Base-by-base conservation (phyloP, 768 basidiomycete genomes). In the Suillus americanus region DNA sequence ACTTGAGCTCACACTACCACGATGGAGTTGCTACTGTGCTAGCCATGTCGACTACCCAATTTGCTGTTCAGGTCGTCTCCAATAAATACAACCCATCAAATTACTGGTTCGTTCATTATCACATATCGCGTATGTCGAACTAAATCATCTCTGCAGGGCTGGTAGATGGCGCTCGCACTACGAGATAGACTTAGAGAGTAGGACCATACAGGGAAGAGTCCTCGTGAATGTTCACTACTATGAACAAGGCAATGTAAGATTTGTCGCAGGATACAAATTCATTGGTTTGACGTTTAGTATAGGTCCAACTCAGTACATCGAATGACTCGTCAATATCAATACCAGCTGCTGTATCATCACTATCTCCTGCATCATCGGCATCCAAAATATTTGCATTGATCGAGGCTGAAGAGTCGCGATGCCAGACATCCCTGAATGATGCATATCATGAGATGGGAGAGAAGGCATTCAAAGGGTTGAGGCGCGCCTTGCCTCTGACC, bases 121-220 rank as follows among this genome's bases (percentile, higher is more conserved):
- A 9, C 14, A 10, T 28, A n/a, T 57, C 50, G 23, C 38, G 20
- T 35, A 25, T 60, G 7, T 12, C 5, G 28, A n/a, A 60, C 55
- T 35, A n/a, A 38, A 18, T 25, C 50, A 38, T 30, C 48, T 64
- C 38, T 66, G 2, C 61, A 97, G 96, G 95, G 91, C 95, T 35
- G 97, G 97, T 40, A 83, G 95, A 73, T 99, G 97, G 97, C 86
- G 96, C 45, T 95, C 95, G 7, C 84, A 89, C 68, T 99, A 97
- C 74, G 74, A 79, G 10, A 80, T 97, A 57, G 87, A 97, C 73
- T 75, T 92, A 45, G 83, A 81, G 20, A 80, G 84, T 46, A 84
- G 85, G 61, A 82, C 77, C 64, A 81, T 97, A 6, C 75, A 78
- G n/a, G 95, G 95, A 0, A 85, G 81, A 70, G 86, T 97, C 18